Conservation (phyloP, 495 filamentous ascomycete species). For the Talaromyces thailandensis region DNA sequence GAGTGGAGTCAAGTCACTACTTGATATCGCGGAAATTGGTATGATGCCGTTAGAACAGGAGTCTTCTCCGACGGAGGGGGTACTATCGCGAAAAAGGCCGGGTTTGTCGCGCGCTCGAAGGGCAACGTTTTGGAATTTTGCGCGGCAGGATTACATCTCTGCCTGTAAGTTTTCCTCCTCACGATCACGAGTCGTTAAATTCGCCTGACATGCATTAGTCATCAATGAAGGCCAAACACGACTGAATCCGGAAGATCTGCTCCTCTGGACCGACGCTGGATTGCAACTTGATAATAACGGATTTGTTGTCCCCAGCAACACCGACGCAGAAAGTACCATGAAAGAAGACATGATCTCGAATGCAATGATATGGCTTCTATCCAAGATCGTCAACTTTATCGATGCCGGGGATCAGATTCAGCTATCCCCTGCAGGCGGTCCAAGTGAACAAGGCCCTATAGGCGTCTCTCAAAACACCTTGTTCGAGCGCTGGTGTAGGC, state of each 20-base stretch:
- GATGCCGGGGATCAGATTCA: conserved; percentile 42
- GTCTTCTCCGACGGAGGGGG: conserved; percentile 25
- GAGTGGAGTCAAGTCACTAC: conserved; percentile 52
- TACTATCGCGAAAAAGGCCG: conserved; percentile 20
- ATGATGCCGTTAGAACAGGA: conserved; percentile 48
- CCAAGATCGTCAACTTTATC: conserved; percentile 54
- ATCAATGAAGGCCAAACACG: conserved; percentile 54
- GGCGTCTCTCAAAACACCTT: conserved; percentile 44
- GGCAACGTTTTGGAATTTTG: conserved; percentile 60
- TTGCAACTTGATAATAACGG: conserved; percentile 47
- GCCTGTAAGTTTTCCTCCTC: conserved; percentile 39
- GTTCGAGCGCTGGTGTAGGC: conserved; percentile 46
- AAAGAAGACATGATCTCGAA: conserved; percentile 56
- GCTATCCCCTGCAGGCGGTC: conserved; percentile 16
- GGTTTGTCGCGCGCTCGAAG: conserved; percentile 44
- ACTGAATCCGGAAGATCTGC: conserved; percentile 50
- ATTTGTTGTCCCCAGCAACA: conserved; percentile 45
- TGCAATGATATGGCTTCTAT: conserved; percentile 52
- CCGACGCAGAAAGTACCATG: conserved; percentile 41
- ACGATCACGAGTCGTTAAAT: neutral
- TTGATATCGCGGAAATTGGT: conserved; percentile 55
- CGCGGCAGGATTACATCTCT: conserved; percentile 54
- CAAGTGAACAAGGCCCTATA: conserved; percentile 27
- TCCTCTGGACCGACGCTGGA: conserved; percentile 53
- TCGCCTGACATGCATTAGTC: conserved; percentile 21